A percentile compares a stretch with the other conserved stretches of the same genome.
Evolutionary conservation across 2,329 filamentous ascomycete genomes (phyloP).

Genomic region (Dactylellina sp.): DNA sequence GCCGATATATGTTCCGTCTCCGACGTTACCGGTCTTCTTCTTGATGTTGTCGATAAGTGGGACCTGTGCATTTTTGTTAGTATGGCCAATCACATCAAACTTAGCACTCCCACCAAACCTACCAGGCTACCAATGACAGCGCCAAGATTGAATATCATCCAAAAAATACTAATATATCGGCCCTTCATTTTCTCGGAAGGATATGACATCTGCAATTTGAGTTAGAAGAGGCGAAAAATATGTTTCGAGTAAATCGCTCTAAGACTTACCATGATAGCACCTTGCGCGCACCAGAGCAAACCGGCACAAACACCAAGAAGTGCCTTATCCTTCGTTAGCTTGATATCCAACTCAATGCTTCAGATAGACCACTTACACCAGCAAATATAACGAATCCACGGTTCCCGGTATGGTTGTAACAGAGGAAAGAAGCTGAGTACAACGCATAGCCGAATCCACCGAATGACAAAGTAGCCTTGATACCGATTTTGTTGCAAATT

Average conservation of each 20-base stretch:
- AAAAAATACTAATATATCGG: constrained; percentile 89
- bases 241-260: background rate
- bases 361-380: constrained; percentile 64
- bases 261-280: constrained; percentile 75
- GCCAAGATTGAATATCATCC: constrained; percentile 94
- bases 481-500: constrained; percentile 79
- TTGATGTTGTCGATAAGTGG: constrained; percentile 61
- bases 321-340: constrained; percentile 63
- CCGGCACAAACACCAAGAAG: constrained; percentile 82
- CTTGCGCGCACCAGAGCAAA: constrained; percentile 84
- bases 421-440: constrained; percentile 77
- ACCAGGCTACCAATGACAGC: constrained; percentile 83
- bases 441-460: constrained; percentile 82
- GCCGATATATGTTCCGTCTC: constrained; percentile 51
- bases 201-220: constrained; percentile 74
- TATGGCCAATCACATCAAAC: background rate
- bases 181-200: constrained; percentile 84
- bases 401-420: constrained; percentile 76
- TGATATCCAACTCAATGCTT: background rate
- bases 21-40: constrained; percentile 57
- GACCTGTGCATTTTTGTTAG: constrained; percentile 48
- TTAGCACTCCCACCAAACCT: constrained; percentile 58
- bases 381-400: constrained; percentile 80
- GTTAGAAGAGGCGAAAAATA: constrained; percentile 23
- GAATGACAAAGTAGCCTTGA: constrained; percentile 75